Evolutionary conservation across 2,329 filamentous ascomycete genomes (phyloP), one percentile per base, ranked within the genome.

Genomic region (Colletotrichum camelliae): DNA sequence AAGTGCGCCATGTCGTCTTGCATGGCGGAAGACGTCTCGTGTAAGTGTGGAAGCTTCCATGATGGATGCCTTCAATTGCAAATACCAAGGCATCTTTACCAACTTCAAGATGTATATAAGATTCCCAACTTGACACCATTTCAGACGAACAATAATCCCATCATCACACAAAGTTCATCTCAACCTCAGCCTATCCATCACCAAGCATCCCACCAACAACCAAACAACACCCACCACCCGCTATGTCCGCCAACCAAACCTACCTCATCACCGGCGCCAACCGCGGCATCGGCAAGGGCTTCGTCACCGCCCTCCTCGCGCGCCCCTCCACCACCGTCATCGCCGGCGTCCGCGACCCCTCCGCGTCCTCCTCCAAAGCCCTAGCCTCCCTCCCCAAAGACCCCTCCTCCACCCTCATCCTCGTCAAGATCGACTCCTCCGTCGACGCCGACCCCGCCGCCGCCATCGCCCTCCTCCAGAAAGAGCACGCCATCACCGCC

Each of bases 341-440:
- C 31, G 86, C 86, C 57, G 82, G 80, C 4, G 84, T 84, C 64
- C 85, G 87, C 15, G 76, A 86, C 76, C 80, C 82, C 18, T 61
- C 73, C 7, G 58, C 79, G 13, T 15, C 80, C 0, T 79, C 79
- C 1, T 82, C 83, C 3, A 71, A 77, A n/a, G 75, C 81, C 4
- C 82, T 89, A n/a, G 24, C 66, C 4, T 66, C 79, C 1, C 80
- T 90, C 0, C 83, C 87, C 7, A 81, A 74, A 5, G 86, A 77
- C 24, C 39, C 79, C 3, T 80, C 78, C 16, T 87, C 82, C 48
- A 78, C 67, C 2, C 77, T 90, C 10, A 81, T 88, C 31, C 71
- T 88, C 13, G 80, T 88, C 31, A 84, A 87, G 75, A 81, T 88
- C 74, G 88, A 90, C 61, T 81, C 82, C 1, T 77, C 77, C 4